Percentiles rank a stretch among this genome's conserved stretches.
Evolutionary conservation across 1,139 yeast genomes (phyloP).

Genomic region (Eremothecium sinecaudum): DNA sequence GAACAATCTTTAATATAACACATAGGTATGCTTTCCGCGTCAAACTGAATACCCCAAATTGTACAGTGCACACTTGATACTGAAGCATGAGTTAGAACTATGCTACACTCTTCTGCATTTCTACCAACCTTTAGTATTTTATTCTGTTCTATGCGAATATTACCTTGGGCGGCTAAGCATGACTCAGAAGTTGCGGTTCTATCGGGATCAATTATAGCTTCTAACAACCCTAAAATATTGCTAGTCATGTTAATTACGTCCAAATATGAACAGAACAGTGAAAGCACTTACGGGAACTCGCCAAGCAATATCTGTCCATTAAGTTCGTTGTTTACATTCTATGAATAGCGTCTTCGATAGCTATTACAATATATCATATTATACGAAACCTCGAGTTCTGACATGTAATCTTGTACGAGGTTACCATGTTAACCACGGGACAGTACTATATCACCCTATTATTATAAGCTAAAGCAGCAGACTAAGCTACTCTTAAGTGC

Average conservation of each 20-base stretch:
- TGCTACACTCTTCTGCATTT: constrained; percentile 23
- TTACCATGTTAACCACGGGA: no score
- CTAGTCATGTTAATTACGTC: constrained; percentile 1
- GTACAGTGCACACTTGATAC: constrained; percentile 40
- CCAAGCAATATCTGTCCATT: no score
- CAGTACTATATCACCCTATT: no score
- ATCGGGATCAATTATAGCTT: constrained; percentile 4
- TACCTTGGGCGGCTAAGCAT: constrained; percentile 9
- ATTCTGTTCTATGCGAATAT: constrained; percentile 14
- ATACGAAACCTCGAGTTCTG: no score
- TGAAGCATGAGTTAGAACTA: constrained; percentile 30
- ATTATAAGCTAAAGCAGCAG: no score
- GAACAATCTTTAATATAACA: constrained; percentile 49
- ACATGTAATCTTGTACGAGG: no score
- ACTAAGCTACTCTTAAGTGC: no score
- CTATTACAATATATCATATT: no score
- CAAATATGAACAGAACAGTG: no score
- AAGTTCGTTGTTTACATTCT: no score
- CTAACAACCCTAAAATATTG: constrained; percentile 7
- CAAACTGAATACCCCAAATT: constrained; percentile 45
- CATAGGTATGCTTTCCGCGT: constrained; percentile 38
- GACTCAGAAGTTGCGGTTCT: background rate
- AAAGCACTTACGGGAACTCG: no score
- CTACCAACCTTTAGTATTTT: constrained; percentile 32
- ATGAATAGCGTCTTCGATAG: no score